phyloP scores from a whole-genome alignment of 2,329 filamentous ascomycete genomes.

The Sporothrix euskadiensis region DNA sequence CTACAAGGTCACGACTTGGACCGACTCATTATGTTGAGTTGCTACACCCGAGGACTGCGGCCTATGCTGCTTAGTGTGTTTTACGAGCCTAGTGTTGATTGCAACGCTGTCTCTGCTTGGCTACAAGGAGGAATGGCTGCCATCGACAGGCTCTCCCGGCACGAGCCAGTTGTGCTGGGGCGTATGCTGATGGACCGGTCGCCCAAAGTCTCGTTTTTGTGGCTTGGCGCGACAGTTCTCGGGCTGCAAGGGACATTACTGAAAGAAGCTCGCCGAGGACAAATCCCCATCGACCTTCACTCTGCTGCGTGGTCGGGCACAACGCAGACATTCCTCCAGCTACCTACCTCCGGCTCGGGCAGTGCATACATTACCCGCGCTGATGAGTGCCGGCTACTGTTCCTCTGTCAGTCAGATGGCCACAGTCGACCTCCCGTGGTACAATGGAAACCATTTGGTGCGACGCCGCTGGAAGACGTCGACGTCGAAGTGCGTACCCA shows the following conservation, averaged over 20 bases:
- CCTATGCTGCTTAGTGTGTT: constrained; percentile 37
- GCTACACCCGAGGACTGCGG: constrained; percentile 34
- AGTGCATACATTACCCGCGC: constrained; percentile 33
- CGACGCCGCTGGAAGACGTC: constrained; percentile 35
- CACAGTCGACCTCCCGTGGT: constrained; percentile 35
- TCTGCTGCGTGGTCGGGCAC: constrained; percentile 38
- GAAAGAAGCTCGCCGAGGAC: constrained; percentile 33
- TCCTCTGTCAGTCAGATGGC: constrained; percentile 34
- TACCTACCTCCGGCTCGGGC: constrained; percentile 31
- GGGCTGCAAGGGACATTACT: constrained; percentile 33
- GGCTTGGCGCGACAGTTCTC: constrained; percentile 36
- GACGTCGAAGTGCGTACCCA: constrained; percentile 39
- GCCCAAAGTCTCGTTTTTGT: constrained; percentile 36
- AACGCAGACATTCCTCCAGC: constrained; percentile 37
- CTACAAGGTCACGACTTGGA: constrained; percentile 26
- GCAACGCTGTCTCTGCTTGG: constrained; percentile 38
- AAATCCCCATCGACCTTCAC: constrained; percentile 36
- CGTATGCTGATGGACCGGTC: constrained; percentile 36
- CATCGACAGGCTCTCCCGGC: constrained; percentile 32
- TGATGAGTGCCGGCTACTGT: constrained; percentile 39
- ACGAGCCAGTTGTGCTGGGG: constrained; percentile 31
- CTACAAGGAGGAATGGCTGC: constrained; percentile 36
- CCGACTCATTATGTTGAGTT: constrained; percentile 37
- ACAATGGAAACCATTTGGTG: constrained; percentile 39
- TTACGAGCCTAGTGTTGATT: constrained; percentile 37